phyloP scores from a whole-genome alignment of 768 basidiomycete genomes.

The Termitomyces sp. region DNA sequence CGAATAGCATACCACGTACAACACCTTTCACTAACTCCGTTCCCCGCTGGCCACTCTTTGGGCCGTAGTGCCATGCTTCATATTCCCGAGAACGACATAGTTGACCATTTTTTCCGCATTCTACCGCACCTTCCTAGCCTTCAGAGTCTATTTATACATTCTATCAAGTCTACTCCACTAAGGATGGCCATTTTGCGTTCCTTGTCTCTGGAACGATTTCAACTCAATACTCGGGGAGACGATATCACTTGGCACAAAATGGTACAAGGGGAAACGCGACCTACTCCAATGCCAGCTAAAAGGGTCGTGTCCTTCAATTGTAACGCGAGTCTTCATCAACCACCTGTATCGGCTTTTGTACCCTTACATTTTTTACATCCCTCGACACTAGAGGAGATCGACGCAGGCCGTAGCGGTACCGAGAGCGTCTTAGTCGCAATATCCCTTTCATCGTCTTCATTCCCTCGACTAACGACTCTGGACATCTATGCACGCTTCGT shows the following conservation, averaged over 20 bases:
- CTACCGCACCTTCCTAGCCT: constrained; percentile 15
- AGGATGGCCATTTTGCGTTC: constrained; percentile 7
- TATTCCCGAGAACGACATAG: constrained; percentile 12
- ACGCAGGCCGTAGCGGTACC: no score
- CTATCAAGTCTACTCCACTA: constrained; percentile 4
- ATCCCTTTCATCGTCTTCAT: not conserved
- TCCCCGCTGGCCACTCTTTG: constrained; percentile 15
- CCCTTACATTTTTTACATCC: constrained; percentile 13
- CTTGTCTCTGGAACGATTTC: constrained; percentile 8
- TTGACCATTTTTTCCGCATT: constrained; percentile 1
- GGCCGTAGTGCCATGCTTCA: constrained; percentile 12
- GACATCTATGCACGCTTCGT: constrained; percentile 16
- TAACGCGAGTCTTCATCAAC: constrained; percentile 10
- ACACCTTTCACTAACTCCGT: constrained; percentile 15
- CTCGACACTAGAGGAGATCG: constrained; percentile 7
- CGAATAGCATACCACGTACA: constrained; percentile 11
- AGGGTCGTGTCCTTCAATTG: constrained; percentile 12
- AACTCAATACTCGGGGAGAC: constrained; percentile 15
- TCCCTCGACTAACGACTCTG: constrained; percentile 10
- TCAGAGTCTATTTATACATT: constrained; percentile 14
- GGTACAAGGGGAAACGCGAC: not conserved
- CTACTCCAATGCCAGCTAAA: constrained; percentile 14
- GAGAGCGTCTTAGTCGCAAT: no score
- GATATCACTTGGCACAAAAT: constrained; percentile 9
- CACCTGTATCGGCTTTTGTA: not conserved